Evolutionary conservation across 2,329 filamentous ascomycete species (phyloP).

Genomic region (Arthrobotrys sinensis): DNA sequence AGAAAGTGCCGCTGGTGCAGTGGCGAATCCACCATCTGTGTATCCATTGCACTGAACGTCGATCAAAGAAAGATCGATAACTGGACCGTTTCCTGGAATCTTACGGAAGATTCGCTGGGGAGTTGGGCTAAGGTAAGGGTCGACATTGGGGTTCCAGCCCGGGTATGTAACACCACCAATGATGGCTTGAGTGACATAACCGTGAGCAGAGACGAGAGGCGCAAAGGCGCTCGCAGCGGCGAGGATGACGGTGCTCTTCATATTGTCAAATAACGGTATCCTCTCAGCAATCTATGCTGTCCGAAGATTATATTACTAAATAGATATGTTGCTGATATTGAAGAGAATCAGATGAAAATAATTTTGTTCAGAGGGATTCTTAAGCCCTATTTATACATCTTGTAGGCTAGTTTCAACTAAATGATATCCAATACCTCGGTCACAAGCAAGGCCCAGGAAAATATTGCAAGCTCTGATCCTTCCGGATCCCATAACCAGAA

Average conservation of each 20-base stretch:
- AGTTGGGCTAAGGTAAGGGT: slow-evolving; percentile 68
- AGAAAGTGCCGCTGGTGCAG: slow-evolving; percentile 71
- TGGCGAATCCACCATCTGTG: slow-evolving; percentile 55
- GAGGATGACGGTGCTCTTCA: slow-evolving; percentile 50
- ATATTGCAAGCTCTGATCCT: slow-evolving; percentile 8
- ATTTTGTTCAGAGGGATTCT: background rate
- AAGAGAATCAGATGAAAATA: slow-evolving; percentile 54
- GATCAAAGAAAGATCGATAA: slow-evolving; percentile 71
- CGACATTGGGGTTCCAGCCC: slow-evolving; percentile 68
- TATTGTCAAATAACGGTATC: slow-evolving; percentile 18
- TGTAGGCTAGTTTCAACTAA: background rate
- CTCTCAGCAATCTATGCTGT: slow-evolving; percentile 17
- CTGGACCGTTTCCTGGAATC: slow-evolving; percentile 74
- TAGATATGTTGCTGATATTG: background rate
- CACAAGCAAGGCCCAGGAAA: background rate
- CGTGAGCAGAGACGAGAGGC: slow-evolving; percentile 68
- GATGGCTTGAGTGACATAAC: slow-evolving; percentile 70
- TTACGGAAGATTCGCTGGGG: slow-evolving; percentile 73
- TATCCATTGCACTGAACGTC: slow-evolving; percentile 74
- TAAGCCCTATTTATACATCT: slow-evolving; percentile 19
- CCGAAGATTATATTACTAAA: background rate
- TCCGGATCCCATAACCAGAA: background rate
- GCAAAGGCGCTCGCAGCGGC: slow-evolving; percentile 46
- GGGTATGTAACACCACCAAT: slow-evolving; percentile 68
- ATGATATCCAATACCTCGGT: background rate